Evolutionary conservation across 768 basidiomycete genomes (phyloP).

Genomic region (Leccinellum albellum): DNA sequence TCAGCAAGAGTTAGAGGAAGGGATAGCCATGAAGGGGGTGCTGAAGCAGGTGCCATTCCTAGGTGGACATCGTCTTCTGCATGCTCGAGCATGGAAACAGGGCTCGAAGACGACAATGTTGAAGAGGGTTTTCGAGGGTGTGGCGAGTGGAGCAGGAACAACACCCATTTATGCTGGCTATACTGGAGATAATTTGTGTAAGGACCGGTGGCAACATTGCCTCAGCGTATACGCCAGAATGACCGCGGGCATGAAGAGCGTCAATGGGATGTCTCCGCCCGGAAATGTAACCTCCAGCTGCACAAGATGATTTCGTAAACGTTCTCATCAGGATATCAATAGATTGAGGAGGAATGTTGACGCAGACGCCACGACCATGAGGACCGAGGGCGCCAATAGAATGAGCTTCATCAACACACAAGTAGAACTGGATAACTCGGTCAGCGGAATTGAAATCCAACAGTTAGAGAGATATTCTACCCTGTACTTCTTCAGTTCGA

Average conservation of each 20-base stretch:
- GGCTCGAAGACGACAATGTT: conserved; percentile 31
- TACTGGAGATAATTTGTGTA: conserved; percentile 85
- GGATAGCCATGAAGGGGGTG: conserved; percentile 74
- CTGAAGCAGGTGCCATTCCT: conserved; percentile 62
- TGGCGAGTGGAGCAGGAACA: conserved; percentile 30
- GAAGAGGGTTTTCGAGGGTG: conserved; percentile 22
- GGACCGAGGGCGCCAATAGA: conserved; percentile 96
- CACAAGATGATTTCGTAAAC: conserved; percentile 93
- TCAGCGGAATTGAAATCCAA: not conserved
- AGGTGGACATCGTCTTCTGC: conserved; percentile 52
- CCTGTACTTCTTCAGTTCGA: conserved; percentile 92
- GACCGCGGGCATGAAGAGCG: conserved; percentile 72
- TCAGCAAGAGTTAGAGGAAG: conserved; percentile 72
- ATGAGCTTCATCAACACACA: conserved; percentile 96
- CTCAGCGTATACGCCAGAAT: conserved; percentile 85
- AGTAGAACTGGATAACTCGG: conserved; percentile 66
- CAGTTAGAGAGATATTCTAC: conserved; percentile 39
- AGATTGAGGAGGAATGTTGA: conserved; percentile 70
- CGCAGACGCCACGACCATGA: conserved; percentile 89
- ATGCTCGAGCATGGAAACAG: conserved; percentile 23
- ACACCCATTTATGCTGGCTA: conserved; percentile 98
- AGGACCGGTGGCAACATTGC: conserved; percentile 87
- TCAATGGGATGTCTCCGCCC: conserved; percentile 80
- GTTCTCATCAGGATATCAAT: conserved; percentile 98
- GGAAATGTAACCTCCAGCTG: conserved; percentile 92